Evolutionary conservation across 2,329 filamentous ascomycete genomes (phyloP).

Genomic region (Pestalotiopsis sp.): DNA sequence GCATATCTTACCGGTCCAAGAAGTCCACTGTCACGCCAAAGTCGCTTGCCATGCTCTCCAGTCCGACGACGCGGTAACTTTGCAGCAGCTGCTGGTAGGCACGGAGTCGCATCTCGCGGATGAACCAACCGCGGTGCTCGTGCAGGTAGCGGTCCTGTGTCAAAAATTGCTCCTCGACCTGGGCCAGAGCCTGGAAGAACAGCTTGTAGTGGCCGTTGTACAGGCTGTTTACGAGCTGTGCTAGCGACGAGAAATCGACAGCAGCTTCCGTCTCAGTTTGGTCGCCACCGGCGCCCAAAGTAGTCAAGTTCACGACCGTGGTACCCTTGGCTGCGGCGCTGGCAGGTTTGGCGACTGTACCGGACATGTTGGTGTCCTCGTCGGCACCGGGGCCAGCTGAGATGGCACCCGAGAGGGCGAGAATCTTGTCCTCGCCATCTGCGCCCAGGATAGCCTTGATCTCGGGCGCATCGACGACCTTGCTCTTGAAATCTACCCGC

Average conservation of each 20-base stretch:
- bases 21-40: constrained; percentile 98
- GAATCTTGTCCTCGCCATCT: constrained; percentile 82
- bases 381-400: constrained; percentile 79
- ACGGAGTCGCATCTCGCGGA: constrained; percentile 95
- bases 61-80: constrained; percentile 94
- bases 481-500: constrained; percentile 97
- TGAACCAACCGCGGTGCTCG: constrained; percentile 96
- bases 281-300: constrained; percentile 69
- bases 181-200: constrained; percentile 88
- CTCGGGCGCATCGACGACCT: constrained; percentile 97
- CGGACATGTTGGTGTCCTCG: constrained; percentile 72
- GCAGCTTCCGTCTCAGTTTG: constrained; percentile 78
- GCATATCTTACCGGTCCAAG: constrained; percentile 74
- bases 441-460: constrained; percentile 92
- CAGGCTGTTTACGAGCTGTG: constrained; percentile 84
- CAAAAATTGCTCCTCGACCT: constrained; percentile 92
- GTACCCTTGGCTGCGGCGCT: constrained; percentile 49
- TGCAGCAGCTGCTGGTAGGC: constrained; percentile 97
- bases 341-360: constrained; percentile 46
- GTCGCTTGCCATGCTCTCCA: constrained; percentile 95
- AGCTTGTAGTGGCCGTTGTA: constrained; percentile 93
- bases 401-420: constrained; percentile 77
- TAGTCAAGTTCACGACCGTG: constrained; percentile 86
- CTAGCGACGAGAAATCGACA: constrained; percentile 86
- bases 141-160: constrained; percentile 92